Base-by-base conservation (phyloP, 352 stramenopile species). In the Phytopythium oedochilum region DNA sequence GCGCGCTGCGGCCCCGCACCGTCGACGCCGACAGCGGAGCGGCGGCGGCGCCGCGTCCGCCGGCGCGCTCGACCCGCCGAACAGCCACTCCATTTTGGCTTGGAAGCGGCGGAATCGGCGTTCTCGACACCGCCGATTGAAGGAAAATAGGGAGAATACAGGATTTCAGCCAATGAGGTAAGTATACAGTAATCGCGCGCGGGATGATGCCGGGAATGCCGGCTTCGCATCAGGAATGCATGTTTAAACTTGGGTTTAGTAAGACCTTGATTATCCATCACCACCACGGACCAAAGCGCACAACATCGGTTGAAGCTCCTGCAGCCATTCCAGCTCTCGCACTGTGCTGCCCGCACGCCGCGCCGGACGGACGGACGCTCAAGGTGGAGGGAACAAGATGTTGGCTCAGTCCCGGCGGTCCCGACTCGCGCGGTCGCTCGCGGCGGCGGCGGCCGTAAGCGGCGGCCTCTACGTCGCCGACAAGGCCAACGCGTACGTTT, bases 31-130 rank as follows among this genome's bases (percentile, higher is more conserved):
- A 86, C 42, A 90, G 65, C 54, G 74, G 80, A 5, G 65, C 73
- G 44, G 55, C 69, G 36, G 69, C 63, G 23, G 51, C 47, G n/a
- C n/a, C n/a, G n/a, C n/a, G n/a, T n/a, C 36, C 14, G 57, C 42
- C 7, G 46, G 14, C 2, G 22, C 34, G 23, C 20, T 46, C 5
- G 61, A 57, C 4, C 62, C 23, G 6, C 71, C 73, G 45, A 90
- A 88, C 2, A 88, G 61, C 80, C 80, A 90, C 44, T 90, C 74
- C 80, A 90, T 89, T 22, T 20, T 32, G 29, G 28, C 25, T 51
- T 26, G 45, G 14, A 12, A 12, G 8, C 12, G 5, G 2, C 43
- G 15, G 26, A 34, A 38, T 11, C 28, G 29, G 17, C 1, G 26
- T 5, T n/a, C 6, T 18, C 17, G 7, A 11, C 0, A 1, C 29